These are phyloP conservation scores for Pestalotiopsis sp. DNA, from an alignment of 2,329 filamentous ascomycete species.

Conservation along the genomic window DNA sequence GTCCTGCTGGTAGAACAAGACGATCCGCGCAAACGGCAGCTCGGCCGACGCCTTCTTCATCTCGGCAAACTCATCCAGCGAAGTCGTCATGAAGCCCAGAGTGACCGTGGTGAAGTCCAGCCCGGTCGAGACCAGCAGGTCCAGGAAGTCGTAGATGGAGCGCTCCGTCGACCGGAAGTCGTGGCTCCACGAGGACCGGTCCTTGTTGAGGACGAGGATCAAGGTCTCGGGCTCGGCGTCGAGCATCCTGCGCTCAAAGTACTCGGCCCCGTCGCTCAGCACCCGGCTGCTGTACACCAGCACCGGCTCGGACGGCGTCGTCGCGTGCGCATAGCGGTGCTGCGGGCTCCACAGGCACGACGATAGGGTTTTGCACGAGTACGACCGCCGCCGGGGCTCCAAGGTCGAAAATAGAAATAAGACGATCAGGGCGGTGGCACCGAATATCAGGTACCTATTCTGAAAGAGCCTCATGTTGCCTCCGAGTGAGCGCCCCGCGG, in stretches of 20 bases:
- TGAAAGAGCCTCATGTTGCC: constrained; percentile 13
- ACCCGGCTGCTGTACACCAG: constrained; percentile 20
- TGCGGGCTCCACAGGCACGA: constrained; percentile 26
- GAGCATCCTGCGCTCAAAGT: constrained; percentile 26
- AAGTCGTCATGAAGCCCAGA: constrained; percentile 30
- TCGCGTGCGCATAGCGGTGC: constrained; percentile 24
- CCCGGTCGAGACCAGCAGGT: constrained; percentile 27
- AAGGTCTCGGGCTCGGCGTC: constrained; percentile 25
- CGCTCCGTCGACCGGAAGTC: constrained; percentile 30
- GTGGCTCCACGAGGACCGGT: constrained; percentile 29
- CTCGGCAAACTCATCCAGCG: constrained; percentile 27
- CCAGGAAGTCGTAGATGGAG: constrained; percentile 32
- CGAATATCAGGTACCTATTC: constrained; percentile 20
- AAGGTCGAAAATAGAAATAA: constrained; percentile 26
- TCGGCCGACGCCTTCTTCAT: constrained; percentile 23
- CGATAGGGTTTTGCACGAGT: constrained; percentile 30
- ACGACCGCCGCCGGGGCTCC: constrained; percentile 27
- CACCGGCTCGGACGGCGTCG: constrained; percentile 20
- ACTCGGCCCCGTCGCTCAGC: constrained; percentile 26
- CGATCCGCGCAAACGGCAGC: constrained; percentile 29
- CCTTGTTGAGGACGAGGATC: constrained; percentile 30
- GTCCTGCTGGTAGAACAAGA: constrained; percentile 25
- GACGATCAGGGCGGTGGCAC: constrained; percentile 23
- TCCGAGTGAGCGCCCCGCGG: background rate
- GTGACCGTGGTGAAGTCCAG: constrained; percentile 28